A percentile compares a stretch with the other conserved stretches of the same genome.
Evolutionary conservation across 164 flowering plant species (phyloP).

Genomic region (Amborella trichopoda): DNA sequence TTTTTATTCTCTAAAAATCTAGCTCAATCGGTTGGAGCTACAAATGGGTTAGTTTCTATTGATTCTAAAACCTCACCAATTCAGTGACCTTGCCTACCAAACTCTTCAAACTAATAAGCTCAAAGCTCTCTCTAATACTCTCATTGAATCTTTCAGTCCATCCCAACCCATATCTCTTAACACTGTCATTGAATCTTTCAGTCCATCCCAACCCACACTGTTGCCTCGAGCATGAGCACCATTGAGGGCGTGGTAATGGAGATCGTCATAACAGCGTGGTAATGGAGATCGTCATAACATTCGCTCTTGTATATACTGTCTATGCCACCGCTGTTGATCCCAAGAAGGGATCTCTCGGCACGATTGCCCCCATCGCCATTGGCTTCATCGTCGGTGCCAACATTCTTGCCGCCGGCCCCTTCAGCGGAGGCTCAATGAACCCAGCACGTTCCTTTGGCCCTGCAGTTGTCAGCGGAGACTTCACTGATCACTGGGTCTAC

Average conservation of each 20-base stretch:
- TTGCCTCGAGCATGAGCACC: neutral
- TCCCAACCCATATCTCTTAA: neutral
- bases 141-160: neutral
- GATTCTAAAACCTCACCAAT: neutral
- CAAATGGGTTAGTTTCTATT: neutral
- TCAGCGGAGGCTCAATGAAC: slow-evolving; percentile 3
- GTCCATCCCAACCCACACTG: neutral
- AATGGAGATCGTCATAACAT: no score
- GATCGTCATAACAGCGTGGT: no score
- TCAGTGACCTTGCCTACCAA: neutral
- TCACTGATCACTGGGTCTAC: neutral
- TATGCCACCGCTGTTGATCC: neutral
- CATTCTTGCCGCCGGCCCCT: slow-evolving; percentile 1
- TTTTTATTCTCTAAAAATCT: no score
- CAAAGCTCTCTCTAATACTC: neutral
- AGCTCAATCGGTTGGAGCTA: no score
- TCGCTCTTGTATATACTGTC: slow-evolving; percentile 1
- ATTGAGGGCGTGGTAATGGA: neutral
- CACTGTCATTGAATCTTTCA: neutral
- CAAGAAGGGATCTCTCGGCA: slow-evolving; percentile 1
- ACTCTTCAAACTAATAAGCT: neutral
- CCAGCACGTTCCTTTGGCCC: slow-evolving; percentile 5
- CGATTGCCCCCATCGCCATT: slow-evolving; percentile 2
- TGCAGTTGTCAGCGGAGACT: neutral
- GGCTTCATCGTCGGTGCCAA: slow-evolving; percentile 1